Base-by-base conservation (phyloP, 345 rosid species). In the Aegle marmelos region DNA sequence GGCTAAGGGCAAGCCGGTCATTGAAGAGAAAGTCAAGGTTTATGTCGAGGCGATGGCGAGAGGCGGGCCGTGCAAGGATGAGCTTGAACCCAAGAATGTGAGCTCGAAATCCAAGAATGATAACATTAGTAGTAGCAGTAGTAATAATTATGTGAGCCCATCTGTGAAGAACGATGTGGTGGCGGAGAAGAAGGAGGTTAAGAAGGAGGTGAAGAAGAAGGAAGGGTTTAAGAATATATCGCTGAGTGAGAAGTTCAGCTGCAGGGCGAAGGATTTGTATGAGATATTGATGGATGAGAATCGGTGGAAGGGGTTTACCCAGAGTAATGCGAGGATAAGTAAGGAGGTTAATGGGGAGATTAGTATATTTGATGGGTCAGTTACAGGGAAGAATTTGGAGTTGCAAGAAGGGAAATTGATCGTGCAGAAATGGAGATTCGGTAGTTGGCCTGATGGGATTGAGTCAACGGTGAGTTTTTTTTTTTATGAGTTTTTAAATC, bases 211-310 rank as follows among this genome's bases (percentile, higher is more conserved):
- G 50, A 84, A 85, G 77, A 73, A 60, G 30, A 89, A 85, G 61
- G 84, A 90, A 71, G 97, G 98, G 78, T 86, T 89, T 36, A 94
- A 92, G 88, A 88, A 89, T 0, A 91, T 96, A 60, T 82, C 81
- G 19, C 37, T 96, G 98, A 85, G 91, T 17, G 98, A 96, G 93
- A 92, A 86, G 84, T 95, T 95, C 34, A 92, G 87, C 62, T 96
- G 98, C 62, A 87, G 95, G 76, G 97, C 98, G 22, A 89, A 65
- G 83, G 87, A 91, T 82, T 21, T 94, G 92, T 94, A 39, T 83
- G 98, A 97, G 88, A 94, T 97, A n/a, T 67, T 97, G 83, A 93
- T 94, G 97, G 99, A 97, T 74, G 99, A 94, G 88, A 93, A 91
- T 60, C 83, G 95, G 45, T 96, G 99, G 99, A 96, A 89, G 73